Conservation (phyloP, 805 yeast genomes). For the Schwanniomyces sp. region DNA sequence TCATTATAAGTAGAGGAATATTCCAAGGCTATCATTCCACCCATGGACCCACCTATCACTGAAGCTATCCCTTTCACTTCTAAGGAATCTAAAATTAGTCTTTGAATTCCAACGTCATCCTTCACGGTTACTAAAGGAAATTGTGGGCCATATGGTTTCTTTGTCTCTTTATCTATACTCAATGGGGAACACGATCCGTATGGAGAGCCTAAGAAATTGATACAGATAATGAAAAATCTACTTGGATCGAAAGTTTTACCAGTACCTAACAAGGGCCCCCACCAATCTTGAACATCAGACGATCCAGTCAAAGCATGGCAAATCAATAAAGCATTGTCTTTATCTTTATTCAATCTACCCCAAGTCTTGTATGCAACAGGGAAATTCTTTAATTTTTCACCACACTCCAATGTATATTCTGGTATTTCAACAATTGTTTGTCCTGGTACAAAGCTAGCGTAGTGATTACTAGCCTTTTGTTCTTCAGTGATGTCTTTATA, state of each 20-base stretch:
- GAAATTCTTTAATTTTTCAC: constrained; percentile 65
- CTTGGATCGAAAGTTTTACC: constrained; percentile 89
- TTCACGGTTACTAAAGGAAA: constrained; percentile 93
- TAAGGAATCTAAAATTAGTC: constrained; percentile 70
- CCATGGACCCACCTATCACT: constrained; percentile 98
- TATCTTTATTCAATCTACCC: constrained; percentile 76
- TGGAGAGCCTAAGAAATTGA: constrained; percentile 94
- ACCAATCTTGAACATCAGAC: constrained; percentile 95
- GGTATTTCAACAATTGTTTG: constrained; percentile 84
- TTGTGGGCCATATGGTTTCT: constrained; percentile 84
- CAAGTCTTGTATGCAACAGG: constrained; percentile 96
- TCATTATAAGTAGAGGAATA: constrained; percentile 69
- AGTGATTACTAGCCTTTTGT: constrained; percentile 61
- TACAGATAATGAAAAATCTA: constrained; percentile 79
- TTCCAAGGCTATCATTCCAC: constrained; percentile 94
- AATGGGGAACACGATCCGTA: constrained; percentile 95
- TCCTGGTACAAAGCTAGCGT: constrained; percentile 64
- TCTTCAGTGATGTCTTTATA: constrained; percentile 43
- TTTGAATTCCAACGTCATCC: constrained; percentile 85
- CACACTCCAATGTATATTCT: constrained; percentile 73
- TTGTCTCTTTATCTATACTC: constrained; percentile 74
- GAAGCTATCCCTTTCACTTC: constrained; percentile 80
- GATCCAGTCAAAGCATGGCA: constrained; percentile 97
- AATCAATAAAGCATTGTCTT: constrained; percentile 81
- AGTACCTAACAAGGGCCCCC: constrained; percentile 93